A percentile compares a stretch with the other conserved stretches of the same genome.
Conservation (phyloP, 768 basidiomycete genomes). For the Cyclocybe aegerita region DNA sequence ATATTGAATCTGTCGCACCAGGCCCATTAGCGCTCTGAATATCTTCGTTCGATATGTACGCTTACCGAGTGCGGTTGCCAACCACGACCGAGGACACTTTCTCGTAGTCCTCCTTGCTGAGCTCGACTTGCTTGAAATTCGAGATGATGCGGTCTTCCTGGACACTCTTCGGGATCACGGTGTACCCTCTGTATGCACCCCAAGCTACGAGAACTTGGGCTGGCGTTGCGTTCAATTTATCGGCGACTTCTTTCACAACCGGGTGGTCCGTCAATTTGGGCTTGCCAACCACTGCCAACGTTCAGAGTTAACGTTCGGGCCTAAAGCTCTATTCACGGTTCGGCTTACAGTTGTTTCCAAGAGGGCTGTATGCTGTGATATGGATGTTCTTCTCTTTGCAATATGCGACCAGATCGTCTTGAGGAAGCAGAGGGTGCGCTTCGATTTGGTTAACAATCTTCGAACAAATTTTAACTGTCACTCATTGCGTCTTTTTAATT, state of each 20-base stretch:
- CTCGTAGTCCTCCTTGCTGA: constrained; percentile 68
- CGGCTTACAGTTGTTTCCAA: constrained; percentile 76
- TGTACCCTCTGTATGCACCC: constrained; percentile 72
- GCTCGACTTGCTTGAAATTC: constrained; percentile 75
- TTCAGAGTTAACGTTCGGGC: neutral
- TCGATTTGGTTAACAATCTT: constrained; percentile 79
- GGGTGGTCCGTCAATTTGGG: constrained; percentile 70
- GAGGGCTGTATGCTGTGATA: constrained; percentile 64
- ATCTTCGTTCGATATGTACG: neutral
- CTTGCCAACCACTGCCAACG: constrained; percentile 49
- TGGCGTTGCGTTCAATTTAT: constrained; percentile 59
- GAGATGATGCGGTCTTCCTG: constrained; percentile 67
- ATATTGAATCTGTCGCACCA: constrained; percentile 54
- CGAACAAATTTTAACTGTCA: neutral
- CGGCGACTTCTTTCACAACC: constrained; percentile 60
- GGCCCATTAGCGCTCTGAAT: neutral
- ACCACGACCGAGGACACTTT: constrained; percentile 51
- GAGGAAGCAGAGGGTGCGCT: constrained; percentile 77
- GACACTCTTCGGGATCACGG: constrained; percentile 85
- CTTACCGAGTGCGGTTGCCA: constrained; percentile 42
- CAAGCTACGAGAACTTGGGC: constrained; percentile 87
- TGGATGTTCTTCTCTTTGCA: constrained; percentile 71
- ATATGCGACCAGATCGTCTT: constrained; percentile 70
- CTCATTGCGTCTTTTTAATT: neutral
- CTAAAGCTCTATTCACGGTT: neutral